phyloP scores from a whole-genome alignment of 176 grass and related monocot species.

The Cenchrus americanus region DNA sequence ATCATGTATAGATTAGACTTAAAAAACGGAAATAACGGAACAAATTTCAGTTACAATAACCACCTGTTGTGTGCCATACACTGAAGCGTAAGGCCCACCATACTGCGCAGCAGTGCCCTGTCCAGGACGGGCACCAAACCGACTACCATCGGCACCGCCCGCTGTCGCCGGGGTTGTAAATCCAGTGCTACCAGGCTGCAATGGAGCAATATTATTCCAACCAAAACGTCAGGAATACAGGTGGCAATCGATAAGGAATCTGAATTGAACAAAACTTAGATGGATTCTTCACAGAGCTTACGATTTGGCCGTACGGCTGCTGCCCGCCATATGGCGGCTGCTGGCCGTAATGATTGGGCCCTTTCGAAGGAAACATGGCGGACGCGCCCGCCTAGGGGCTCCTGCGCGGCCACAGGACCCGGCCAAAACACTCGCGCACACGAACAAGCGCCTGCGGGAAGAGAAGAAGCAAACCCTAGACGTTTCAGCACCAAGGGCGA shows the following conservation, averaged over 20 bases:
- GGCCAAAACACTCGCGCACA: not conserved
- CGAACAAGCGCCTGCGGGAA: slow-evolving; percentile 25
- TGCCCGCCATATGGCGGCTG: slow-evolving; percentile 58
- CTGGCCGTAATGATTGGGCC: slow-evolving; percentile 72
- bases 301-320: slow-evolving; percentile 74
- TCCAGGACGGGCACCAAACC: slow-evolving; percentile 57
- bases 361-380: slow-evolving; percentile 81
- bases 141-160: slow-evolving; percentile 30
- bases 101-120: slow-evolving; percentile 59
- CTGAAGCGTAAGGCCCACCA: slow-evolving; percentile 65
- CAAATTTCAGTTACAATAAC: slow-evolving; percentile 2
- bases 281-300: slow-evolving; percentile 26
- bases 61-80: slow-evolving; percentile 77
- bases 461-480: slow-evolving; percentile 19
- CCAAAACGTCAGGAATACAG: not conserved
- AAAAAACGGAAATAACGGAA: not conserved
- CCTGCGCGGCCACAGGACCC: slow-evolving; percentile 16
- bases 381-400: slow-evolving; percentile 30
- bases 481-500: not conserved
- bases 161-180: slow-evolving; percentile 41
- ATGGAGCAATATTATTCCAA: not conserved
- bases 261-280: not conserved
- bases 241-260: slow-evolving; percentile 6
- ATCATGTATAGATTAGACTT: not conserved
- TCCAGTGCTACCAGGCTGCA: slow-evolving; percentile 70